Base-by-base conservation (phyloP, 2,329 filamentous ascomycete genomes). In the Raffaelea albimanens region DNA sequence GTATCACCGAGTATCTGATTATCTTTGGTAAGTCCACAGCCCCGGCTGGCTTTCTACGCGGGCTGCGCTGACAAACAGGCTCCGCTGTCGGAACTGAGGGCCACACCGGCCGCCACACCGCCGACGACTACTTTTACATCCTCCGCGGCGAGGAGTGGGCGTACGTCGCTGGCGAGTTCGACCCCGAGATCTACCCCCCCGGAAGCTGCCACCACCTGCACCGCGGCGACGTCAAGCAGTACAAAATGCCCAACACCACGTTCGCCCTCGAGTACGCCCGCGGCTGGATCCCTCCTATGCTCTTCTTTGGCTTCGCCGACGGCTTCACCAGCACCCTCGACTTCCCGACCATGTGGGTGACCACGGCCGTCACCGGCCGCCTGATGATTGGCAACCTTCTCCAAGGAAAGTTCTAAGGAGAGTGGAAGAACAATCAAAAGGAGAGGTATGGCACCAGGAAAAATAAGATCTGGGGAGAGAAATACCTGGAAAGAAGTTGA, bases 51-150 rank as follows among this genome's bases (percentile, higher is more conserved):
- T 38, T 34, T 61, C 63, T 43, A 11, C 36, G 40, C n/a, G n/a
- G n/a, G n/a, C n/a, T n/a, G n/a, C n/a, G 7, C 33, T 41, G n/a
- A 38, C 16, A 19, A 25, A 43, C 39, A 64, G 63, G 87, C 63
- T 87, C 85, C 1, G 76, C 86, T 10, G 68, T 90, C 56, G 88
- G 88, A 57, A 95, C 89, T 13, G 88, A 94, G 67, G 89, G 89
- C 52, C 88, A 95, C 73, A 80, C 80, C 1, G 89, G 89, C 54
- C 85, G 88, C 44, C 89, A 95, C 74, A 91, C 87, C 13, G 88
- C 88, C 16, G 86, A 95, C 67, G 89, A 95, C 72, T 95, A 93
- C 74, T 95, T 95, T 75, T 80, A 90, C 73, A 95, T 95, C 72
- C 74, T 95, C 29, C 72, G 72, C 31, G 89, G 89, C 57, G 80